These are phyloP conservation scores for Oenanthe sinensis DNA, from an alignment of 129 eudicot species.

Conservation along the genomic window DNA sequence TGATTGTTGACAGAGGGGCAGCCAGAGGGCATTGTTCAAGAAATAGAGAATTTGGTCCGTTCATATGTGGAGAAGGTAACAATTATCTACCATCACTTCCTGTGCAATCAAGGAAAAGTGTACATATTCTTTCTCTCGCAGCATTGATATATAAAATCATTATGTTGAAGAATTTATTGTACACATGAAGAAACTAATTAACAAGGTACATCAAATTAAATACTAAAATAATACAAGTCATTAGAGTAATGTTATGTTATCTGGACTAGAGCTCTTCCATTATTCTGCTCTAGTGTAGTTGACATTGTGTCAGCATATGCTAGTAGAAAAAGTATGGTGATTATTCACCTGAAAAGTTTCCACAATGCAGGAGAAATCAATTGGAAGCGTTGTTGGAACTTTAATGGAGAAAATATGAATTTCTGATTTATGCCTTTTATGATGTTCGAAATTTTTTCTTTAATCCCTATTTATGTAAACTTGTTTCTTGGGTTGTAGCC, in stretches of 20 bases:
- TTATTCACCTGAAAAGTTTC: background rate
- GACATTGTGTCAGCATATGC: background rate
- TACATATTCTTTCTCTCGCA: background rate
- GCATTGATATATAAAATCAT: background rate
- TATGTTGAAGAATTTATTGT: background rate
- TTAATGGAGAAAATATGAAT: background rate
- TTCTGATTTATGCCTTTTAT: background rate
- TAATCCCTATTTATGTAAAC: background rate
- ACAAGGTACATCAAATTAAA: background rate
- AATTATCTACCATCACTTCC: background rate
- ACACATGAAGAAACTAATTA: background rate
- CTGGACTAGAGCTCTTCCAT: background rate
- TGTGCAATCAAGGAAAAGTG: background rate
- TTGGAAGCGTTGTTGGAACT: background rate
- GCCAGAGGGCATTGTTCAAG: conserved; percentile 55
- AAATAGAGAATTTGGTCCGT: conserved; percentile 58
- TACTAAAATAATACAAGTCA: background rate
- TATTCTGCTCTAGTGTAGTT: background rate
- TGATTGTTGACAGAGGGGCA: conserved; percentile 51
- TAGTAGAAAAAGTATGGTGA: background rate
- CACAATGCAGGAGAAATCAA: background rate
- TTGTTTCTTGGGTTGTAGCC: conserved; percentile 30
- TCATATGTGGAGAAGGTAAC: conserved; percentile 62
- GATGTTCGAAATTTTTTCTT: background rate
- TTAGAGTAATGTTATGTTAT: background rate